Base-by-base conservation (phyloP, 1,284 basidiomycete species). In the Tylopilus orsonianus region DNA sequence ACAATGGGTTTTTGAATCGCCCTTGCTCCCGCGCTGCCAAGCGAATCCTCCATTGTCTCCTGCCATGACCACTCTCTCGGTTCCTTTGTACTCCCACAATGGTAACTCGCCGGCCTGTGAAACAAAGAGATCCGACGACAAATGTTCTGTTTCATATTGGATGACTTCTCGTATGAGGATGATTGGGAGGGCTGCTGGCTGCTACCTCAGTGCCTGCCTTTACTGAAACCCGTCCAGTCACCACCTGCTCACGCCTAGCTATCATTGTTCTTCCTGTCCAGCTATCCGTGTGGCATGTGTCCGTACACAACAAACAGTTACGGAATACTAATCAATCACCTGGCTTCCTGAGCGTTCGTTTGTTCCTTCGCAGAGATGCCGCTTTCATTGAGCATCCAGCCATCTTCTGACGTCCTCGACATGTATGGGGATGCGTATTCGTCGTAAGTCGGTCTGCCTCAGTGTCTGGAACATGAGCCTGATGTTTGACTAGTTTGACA, bases 391-490 rank as follows among this genome's bases (percentile, higher is more conserved):
- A 70, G 75, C 48, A 83, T 90, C 48, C 67, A 79, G 33, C 82
- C 86, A 0, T 69, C 73, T 41, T 69, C 79, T 20, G 57, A 72
- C 40, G 67, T 73, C 29, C 64, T 90, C 52, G 74, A 81, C 57
- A 81, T 90, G 77, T 81, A 80, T 60, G 87, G 86, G 46, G 72
- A 77, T 16, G 76, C 80, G n/a, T 80, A 87, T 64, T 56, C 72
- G 48, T 75, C 71, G 89, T 90, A 62, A 74, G 85, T 45, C 34
- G 70, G 24, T 44, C 46, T 38, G 36, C 16, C 44, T 30, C 30
- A n/a, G 41, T 33, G 29, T 35, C 30, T 27, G 43, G 8, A 13
- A 34, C 8, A 49, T 40, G 19, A 35, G 35, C 49, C 48, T 42
- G 38, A 42, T 27, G 33, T 23, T 48, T 27, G 27, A 41, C 42